Base-by-base conservation (phyloP, 2,329 filamentous ascomycete species). In the Pleomassaria siparia region DNA sequence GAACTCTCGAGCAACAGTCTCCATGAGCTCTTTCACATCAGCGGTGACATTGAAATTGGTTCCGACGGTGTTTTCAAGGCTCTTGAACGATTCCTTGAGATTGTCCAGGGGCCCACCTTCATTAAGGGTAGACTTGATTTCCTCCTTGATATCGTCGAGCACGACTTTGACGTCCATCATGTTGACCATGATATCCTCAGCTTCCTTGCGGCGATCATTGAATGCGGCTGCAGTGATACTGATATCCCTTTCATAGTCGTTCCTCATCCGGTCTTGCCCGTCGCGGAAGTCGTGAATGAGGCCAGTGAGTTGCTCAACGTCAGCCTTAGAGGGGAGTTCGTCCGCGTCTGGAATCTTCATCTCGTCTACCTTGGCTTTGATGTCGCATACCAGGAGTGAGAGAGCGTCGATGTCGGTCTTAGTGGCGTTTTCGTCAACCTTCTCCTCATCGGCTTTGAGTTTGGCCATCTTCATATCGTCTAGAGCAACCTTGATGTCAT, bases 361-460 rank as follows among this genome's bases (percentile, higher is more conserved):
- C 45, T 87, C 84, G 36, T 91, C 87, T 8, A 96, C 77, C 22
- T 86, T 83, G 4, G 80, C 77, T 72, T 95, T 96, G 70, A 95
- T 85, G 54, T 96, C 91, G n/a, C 88, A 82, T 25, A 91, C 88
- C 33, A 92, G 80, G 1, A 89, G 80, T 54, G 90, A 88, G 7
- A 97, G 81, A 1, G 88, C 69, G 54, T 94, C 88, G 3, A 96
- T 77, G 58, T 96, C 89, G 0, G 84, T 82, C 73, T 95, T 96
- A 41, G 85, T 87, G 20, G 92, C 80, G 58, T 82, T 84, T 29
- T 84, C 80, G 2, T 63, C 69, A 1, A 68, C 62, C 10, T 72
- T 70, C 2, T 77, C 74, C n/a, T 76, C 75, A 46, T 76, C 72
- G 46, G 76, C 72, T 49, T 77, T 62, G 59, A 75, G 62, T 87